phyloP scores from a whole-genome alignment of 495 filamentous ascomycete species.

The Daldinia decipiens region DNA sequence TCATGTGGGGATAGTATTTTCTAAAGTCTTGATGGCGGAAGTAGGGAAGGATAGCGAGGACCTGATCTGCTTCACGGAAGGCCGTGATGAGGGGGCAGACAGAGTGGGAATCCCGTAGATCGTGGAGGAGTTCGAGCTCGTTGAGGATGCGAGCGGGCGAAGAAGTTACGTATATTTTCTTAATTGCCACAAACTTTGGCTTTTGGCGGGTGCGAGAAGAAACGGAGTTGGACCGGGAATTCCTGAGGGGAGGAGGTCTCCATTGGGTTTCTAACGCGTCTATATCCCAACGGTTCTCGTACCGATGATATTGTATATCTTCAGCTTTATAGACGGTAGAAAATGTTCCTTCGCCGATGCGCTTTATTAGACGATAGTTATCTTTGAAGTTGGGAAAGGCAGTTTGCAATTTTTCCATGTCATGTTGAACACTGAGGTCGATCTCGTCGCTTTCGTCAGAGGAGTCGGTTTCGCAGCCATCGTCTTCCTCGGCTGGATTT shows the following conservation, averaged over 20 bases:
- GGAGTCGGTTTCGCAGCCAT: conserved; percentile 53
- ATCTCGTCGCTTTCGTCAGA: conserved; percentile 70
- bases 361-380: conserved; percentile 89
- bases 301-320: conserved; percentile 86
- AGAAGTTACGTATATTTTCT: conserved; percentile 99
- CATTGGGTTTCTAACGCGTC: conserved; percentile 71
- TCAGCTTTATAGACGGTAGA: conserved; percentile 99
- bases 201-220: conserved; percentile 48
- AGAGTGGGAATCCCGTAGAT: conserved; percentile 79
- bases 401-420: conserved; percentile 85
- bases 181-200: conserved; percentile 90
- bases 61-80: conserved; percentile 92
- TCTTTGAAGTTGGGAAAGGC: conserved; percentile 85
- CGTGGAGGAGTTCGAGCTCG: conserved; percentile 95
- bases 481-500: conserved; percentile 59
- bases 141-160: conserved; percentile 93
- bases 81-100: conserved; percentile 97
- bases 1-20: conserved; percentile 91
- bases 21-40: conserved; percentile 97
- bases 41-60: conserved; percentile 92
- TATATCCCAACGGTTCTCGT: conserved; percentile 88
- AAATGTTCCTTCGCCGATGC: conserved; percentile 98
- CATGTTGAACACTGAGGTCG: conserved; percentile 77
- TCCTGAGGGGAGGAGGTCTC: conserved; percentile 68
- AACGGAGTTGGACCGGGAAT: conserved; percentile 36